Evolutionary conservation across 352 stramenopile genomes (phyloP).

Genomic region (Globisporangium perplexum): DNA sequence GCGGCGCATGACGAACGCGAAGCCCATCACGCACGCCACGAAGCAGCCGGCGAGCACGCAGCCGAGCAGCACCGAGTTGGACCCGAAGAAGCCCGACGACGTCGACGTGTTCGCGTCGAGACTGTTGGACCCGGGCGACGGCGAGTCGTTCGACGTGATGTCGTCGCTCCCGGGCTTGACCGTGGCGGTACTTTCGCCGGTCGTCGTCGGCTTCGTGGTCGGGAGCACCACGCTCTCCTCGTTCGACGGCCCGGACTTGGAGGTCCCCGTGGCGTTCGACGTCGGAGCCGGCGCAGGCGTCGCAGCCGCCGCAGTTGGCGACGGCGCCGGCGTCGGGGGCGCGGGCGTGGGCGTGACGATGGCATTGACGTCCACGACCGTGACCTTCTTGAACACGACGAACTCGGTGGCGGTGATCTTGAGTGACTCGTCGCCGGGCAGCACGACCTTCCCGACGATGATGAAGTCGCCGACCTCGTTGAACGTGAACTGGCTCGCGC

Average conservation of each 20-base stretch:
- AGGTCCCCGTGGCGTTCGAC: constrained; percentile 1
- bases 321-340: constrained; percentile 14
- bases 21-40: constrained; percentile 18
- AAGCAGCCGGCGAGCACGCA: constrained; percentile 32
- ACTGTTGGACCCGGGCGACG: constrained; percentile 6
- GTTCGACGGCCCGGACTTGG: not conserved
- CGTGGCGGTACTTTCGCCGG: not conserved
- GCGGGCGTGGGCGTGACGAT: no score
- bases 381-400: constrained; percentile 63
- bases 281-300: constrained; percentile 5
- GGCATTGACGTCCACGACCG: constrained; percentile 38
- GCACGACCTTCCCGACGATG: constrained; percentile 49
- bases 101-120: constrained; percentile 10
- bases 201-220: not conserved
- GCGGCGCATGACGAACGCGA: constrained; percentile 42
- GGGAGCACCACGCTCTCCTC: constrained; percentile 1
- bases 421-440: constrained; percentile 39
- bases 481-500: constrained; percentile 43
- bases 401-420: constrained; percentile 53
- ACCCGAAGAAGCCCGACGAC: constrained; percentile 10
- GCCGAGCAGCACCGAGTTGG: constrained; percentile 31
- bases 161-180: constrained; percentile 9
- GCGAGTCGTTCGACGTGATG: not conserved
- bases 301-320: constrained; percentile 6
- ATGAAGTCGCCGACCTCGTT: constrained; percentile 50